Base-by-base conservation (phyloP, 352 stramenopile species). In the Phytophthora pluvialis region DNA sequence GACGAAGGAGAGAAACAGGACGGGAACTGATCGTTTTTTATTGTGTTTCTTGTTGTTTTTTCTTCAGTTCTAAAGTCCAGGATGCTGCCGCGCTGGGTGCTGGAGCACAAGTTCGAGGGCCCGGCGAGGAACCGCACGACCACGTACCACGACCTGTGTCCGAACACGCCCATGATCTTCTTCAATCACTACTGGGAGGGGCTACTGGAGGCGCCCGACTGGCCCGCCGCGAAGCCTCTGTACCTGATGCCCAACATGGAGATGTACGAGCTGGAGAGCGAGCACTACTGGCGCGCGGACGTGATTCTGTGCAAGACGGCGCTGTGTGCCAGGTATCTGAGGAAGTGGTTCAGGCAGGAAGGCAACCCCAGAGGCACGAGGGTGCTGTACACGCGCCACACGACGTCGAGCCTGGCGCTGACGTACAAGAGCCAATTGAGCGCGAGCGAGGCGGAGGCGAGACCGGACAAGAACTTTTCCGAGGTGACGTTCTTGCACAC, bases 321-420 rank as follows among this genome's bases (percentile, higher is more conserved):
- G 21, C 42, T 86, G 6, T 89, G 78, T 42, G 62, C 63, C 2
- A 49, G 59, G 9, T 78, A 81, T 28, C 16, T 90, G 10, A 38
- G 35, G 5, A 65, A 76, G 40, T 93, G 83, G 83, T 89, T 77
- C 60, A n/a, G 15, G 7, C 83, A 90, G 32, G 63, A 90, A 13
- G 78, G 80, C 29, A 90, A 92, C 32, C 80, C 77, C 4, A 67
- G 69, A 33, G 63, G 73, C 9, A 73, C 80, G 6, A 50, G 53
- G 4, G 78, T 93, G 39, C 39, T 90, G 6, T 93, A 84, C 61
- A 89, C 80, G 15, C 70, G 80, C n/a, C 80, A 89, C 60, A 89
- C 78, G 31, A 80, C 80, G 31, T 83, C 75, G 6, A 72, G 86
- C 38, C 54, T 84, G 43, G 73, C 77, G 35, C 25, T 73, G 36